phyloP scores from a whole-genome alignment of 495 filamentous ascomycete genomes.

The Penicillium flavigenum region DNA sequence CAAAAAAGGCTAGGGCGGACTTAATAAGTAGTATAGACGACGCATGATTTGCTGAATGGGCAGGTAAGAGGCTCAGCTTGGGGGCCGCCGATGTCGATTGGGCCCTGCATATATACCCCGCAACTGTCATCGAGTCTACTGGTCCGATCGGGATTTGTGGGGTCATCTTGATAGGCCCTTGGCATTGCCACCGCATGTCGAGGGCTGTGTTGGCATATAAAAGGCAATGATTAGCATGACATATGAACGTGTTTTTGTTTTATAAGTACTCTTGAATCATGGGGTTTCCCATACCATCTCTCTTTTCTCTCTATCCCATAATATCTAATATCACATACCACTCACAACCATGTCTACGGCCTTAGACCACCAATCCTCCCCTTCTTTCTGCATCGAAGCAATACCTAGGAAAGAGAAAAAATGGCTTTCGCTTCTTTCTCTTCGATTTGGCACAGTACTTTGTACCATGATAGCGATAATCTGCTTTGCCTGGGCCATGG shows the following conservation, averaged over 20 bases:
- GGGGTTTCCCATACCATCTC: neutral
- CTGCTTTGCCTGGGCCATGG: constrained; percentile 22
- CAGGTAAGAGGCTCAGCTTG: neutral
- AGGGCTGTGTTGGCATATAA: constrained; percentile 17
- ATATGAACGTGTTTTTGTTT: neutral
- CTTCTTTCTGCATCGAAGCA: constrained; percentile 17
- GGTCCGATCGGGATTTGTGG: neutral
- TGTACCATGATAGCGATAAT: constrained; percentile 14
- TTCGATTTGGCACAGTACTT: constrained; percentile 17
- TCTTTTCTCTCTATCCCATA: neutral
- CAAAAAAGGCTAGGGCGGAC: too few species aligned
- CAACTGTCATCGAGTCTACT: neutral
- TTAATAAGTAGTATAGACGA: too few species aligned
- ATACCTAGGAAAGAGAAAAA: constrained; percentile 18
- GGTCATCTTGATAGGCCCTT: constrained; percentile 10
- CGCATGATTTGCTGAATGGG: neutral
- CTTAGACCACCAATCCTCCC: constrained; percentile 1
- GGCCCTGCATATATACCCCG: neutral
- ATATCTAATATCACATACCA: neutral
- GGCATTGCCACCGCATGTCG: constrained; percentile 15
- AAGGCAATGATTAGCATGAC: constrained; percentile 14
- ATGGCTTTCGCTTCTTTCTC: constrained; percentile 19
- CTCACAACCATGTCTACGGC: constrained; percentile 1
- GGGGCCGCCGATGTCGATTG: neutral
- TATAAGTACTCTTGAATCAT: neutral